Conservation (phyloP, 495 filamentous ascomycete species). For the Xylona heveae region DNA sequence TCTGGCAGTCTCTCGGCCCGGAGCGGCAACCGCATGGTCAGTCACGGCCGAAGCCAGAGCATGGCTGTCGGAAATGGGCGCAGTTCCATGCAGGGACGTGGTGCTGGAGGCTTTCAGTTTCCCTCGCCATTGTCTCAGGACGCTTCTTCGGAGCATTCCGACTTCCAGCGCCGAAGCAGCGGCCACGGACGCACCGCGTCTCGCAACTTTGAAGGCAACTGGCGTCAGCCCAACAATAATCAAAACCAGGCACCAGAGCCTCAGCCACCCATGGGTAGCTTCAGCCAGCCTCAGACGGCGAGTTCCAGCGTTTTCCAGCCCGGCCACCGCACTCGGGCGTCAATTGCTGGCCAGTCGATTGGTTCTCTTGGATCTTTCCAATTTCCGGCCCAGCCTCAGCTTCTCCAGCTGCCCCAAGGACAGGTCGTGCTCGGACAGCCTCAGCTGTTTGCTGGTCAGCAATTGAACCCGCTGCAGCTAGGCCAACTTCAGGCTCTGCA, state of each 20-base stretch:
- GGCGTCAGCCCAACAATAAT: constrained; percentile 65
- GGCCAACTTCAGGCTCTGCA: constrained; percentile 85
- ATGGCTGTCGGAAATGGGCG: constrained; percentile 42
- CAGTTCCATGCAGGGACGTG: constrained; percentile 29
- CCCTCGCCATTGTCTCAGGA: constrained; percentile 33
- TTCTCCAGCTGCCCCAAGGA: constrained; percentile 67
- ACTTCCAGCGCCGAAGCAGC: constrained; percentile 48
- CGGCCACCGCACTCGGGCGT: constrained; percentile 67
- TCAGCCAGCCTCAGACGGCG: constrained; percentile 37
- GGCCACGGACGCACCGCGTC: constrained; percentile 64
- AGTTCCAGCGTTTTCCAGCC: constrained; percentile 54
- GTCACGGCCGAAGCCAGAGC: constrained; percentile 46
- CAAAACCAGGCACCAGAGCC: constrained; percentile 31
- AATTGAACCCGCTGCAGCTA: constrained; percentile 74
- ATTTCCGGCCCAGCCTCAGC: constrained; percentile 76
- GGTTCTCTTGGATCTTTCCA: constrained; percentile 73
- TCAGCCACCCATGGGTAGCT: constrained; percentile 30
- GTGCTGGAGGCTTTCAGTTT: constrained; percentile 49
- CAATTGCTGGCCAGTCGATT: constrained; percentile 74
- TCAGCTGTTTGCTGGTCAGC: constrained; percentile 62
- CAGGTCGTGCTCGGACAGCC: constrained; percentile 43
- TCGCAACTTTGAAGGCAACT: constrained; percentile 93
- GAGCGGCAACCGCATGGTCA: constrained; percentile 28
- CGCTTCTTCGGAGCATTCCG: constrained; percentile 29
- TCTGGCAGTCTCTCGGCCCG: constrained; percentile 9